A percentile compares a stretch with the other conserved stretches of the same genome.
These are phyloP conservation scores for Ilex paraguariensis DNA, from an alignment of 305 asterid genomes.

Conservation along the genomic window DNA sequence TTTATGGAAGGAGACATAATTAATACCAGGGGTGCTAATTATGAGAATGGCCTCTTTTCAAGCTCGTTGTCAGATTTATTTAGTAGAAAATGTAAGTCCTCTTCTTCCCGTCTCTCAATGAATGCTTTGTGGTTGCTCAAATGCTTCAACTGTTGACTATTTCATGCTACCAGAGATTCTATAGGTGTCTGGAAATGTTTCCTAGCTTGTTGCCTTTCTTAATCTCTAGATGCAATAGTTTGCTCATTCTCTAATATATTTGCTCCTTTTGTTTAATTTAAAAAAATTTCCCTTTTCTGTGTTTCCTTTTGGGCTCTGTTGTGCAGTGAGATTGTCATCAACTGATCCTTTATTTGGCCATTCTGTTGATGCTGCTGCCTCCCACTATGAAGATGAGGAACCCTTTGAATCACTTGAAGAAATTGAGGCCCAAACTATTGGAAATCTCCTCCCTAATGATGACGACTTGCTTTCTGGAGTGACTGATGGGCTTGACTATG, in stretches of 20 bases:
- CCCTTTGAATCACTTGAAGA: background rate
- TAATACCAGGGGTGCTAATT: conserved; percentile 57
- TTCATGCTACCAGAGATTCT: background rate
- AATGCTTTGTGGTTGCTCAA: conserved; percentile 6
- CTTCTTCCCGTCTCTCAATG: conserved; percentile 14
- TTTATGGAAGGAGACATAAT: conserved; percentile 52
- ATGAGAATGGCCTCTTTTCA: conserved; percentile 87
- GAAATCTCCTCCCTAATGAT: conserved; percentile 20
- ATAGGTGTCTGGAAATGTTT: background rate
- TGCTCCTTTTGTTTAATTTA: background rate
- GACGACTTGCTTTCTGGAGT: conserved; percentile 93
- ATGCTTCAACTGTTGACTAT: conserved; percentile 4
- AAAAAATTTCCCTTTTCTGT: too few species aligned
- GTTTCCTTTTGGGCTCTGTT: background rate
- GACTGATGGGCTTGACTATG: conserved; percentile 68
- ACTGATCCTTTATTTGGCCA: too few species aligned
- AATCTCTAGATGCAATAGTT: too few species aligned
- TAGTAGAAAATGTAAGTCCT: conserved; percentile 59
- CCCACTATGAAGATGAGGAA: background rate
- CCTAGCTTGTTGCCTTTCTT: background rate
- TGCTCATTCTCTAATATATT: background rate
- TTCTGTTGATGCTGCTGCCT: background rate
- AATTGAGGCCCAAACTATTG: background rate
- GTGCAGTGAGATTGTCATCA: background rate
- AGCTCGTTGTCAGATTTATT: conserved; percentile 92